Evolutionary conservation across 345 rosid genomes (phyloP).

Genomic region (Theobroma cacao): DNA sequence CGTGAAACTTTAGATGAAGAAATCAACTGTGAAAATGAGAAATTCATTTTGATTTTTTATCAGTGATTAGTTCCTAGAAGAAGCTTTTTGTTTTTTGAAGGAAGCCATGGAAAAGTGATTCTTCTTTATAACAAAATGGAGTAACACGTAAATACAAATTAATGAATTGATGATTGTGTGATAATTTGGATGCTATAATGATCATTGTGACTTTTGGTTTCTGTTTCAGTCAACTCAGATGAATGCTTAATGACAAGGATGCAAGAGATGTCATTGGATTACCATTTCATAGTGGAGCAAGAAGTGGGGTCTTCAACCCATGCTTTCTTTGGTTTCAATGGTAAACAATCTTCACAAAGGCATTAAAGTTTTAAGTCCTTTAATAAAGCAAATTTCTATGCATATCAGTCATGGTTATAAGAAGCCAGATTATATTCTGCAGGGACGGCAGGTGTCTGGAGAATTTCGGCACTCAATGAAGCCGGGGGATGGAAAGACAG

Average conservation of each 20-base stretch:
- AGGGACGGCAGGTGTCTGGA: conserved; percentile 98
- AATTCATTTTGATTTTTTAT: background rate
- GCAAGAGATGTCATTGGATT: conserved; percentile 78
- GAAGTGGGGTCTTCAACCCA: conserved; percentile 67
- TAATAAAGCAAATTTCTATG: background rate
- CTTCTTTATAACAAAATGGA: background rate
- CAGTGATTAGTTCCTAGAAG: background rate
- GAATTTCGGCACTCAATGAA: conserved; percentile 65
- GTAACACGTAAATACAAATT: background rate
- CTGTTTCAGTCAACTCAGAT: conserved; percentile 53
- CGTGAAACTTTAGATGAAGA: no score
- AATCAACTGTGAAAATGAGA: background rate
- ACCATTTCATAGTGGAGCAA: conserved; percentile 57
- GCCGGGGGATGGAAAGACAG: conserved; percentile 96
- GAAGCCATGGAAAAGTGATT: background rate
- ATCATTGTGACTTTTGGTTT: background rate
- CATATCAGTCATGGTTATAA: background rate
- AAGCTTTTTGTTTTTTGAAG: background rate
- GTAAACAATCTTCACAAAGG: conserved; percentile 17
- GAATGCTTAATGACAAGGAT: conserved; percentile 75
- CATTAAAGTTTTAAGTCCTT: background rate
- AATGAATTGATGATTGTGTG: background rate
- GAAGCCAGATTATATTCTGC: background rate
- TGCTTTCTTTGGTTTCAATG: conserved; percentile 78
- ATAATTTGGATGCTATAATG: background rate